phyloP scores from a whole-genome alignment of 2,329 filamentous ascomycete genomes.

The Tolypocladium endophyticum region DNA sequence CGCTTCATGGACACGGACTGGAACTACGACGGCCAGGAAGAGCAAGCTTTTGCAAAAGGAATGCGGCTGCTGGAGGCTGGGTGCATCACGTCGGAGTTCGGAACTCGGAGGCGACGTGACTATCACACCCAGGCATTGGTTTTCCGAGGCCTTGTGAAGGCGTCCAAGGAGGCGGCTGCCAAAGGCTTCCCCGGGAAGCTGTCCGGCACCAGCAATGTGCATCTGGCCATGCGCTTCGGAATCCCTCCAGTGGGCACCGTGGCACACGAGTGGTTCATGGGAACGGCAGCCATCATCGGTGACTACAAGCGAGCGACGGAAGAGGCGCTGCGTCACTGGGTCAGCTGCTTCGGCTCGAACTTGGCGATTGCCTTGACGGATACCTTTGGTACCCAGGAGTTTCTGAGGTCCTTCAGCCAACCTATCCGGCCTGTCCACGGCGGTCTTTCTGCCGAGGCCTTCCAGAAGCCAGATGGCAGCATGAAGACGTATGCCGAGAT shows the following conservation, averaged over 20 bases:
- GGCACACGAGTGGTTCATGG: slow-evolving; percentile 99
- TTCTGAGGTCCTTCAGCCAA: slow-evolving; percentile 73
- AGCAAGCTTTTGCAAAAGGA: slow-evolving; percentile 76
- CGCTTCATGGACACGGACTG: slow-evolving; percentile 92
- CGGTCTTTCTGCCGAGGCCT: slow-evolving; percentile 30
- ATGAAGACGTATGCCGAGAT: slow-evolving; percentile 65
- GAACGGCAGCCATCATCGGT: slow-evolving; percentile 79
- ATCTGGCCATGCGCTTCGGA: slow-evolving; percentile 87
- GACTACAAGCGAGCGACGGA: slow-evolving; percentile 82
- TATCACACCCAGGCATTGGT: slow-evolving; percentile 93
- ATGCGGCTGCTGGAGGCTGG: slow-evolving; percentile 66
- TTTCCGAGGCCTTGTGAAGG: slow-evolving; percentile 72
- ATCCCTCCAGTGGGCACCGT: slow-evolving; percentile 77
- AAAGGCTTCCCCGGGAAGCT: slow-evolving; percentile 62
- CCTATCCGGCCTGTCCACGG: slow-evolving; percentile 39
- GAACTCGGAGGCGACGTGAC: slow-evolving; percentile 76
- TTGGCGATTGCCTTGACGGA: slow-evolving; percentile 87
- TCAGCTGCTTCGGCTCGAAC: slow-evolving; percentile 77
- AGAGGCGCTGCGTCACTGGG: slow-evolving; percentile 76
- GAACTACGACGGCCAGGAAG: slow-evolving; percentile 77
- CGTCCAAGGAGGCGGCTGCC: slow-evolving; percentile 58
- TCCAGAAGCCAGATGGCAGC: slow-evolving; percentile 26
- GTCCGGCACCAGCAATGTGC: slow-evolving; percentile 89
- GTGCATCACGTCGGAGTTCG: slow-evolving; percentile 89
- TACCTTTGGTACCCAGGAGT: slow-evolving; percentile 87